A percentile compares a stretch with the other conserved stretches of the same genome.
Conservation (phyloP, 306 rosid genomes). For the Argentina anserina region DNA sequence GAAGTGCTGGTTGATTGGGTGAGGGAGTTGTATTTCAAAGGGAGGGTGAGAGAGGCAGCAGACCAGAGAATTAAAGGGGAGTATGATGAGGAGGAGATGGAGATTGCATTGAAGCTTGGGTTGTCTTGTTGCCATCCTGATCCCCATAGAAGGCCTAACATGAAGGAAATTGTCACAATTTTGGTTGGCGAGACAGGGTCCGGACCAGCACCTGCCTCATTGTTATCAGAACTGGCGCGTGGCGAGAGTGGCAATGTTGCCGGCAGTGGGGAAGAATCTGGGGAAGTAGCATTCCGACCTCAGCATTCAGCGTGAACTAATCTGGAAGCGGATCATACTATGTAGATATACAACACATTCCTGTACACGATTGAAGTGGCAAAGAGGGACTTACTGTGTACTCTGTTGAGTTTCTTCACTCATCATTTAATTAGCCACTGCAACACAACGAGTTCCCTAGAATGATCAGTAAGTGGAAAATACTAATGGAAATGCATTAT, state of each 20-base stretch:
- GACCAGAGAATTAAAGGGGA: slow-evolving; percentile 53
- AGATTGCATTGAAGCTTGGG: slow-evolving; percentile 73
- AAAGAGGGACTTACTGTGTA: too few relatives aligned
- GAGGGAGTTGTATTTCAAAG: slow-evolving; percentile 49
- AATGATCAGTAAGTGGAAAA: too few relatives aligned
- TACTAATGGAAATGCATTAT: too few relatives aligned
- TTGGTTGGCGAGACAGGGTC: slow-evolving; percentile 42
- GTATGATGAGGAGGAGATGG: slow-evolving; percentile 58
- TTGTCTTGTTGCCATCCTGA: slow-evolving; percentile 88
- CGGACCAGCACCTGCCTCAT: slow-evolving; percentile 36
- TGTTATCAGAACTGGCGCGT: slow-evolving; percentile 45
- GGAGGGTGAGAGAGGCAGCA: slow-evolving; percentile 48
- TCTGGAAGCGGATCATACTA: too few relatives aligned
- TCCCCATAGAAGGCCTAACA: slow-evolving; percentile 66
- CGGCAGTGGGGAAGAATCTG: neutral
- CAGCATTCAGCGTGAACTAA: slow-evolving; percentile 27
- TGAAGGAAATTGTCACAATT: slow-evolving; percentile 72
- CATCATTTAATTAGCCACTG: too few relatives aligned
- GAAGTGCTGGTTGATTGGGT: slow-evolving; percentile 81
- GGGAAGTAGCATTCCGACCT: slow-evolving; percentile 18
- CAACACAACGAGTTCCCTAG: too few relatives aligned
- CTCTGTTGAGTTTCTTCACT: too few relatives aligned
- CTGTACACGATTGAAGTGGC: too few relatives aligned
- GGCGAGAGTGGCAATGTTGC: slow-evolving; percentile 5
- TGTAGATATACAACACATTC: too few relatives aligned